Conservation (phyloP, 805 yeast species). For the Citeromyces matritensis region DNA sequence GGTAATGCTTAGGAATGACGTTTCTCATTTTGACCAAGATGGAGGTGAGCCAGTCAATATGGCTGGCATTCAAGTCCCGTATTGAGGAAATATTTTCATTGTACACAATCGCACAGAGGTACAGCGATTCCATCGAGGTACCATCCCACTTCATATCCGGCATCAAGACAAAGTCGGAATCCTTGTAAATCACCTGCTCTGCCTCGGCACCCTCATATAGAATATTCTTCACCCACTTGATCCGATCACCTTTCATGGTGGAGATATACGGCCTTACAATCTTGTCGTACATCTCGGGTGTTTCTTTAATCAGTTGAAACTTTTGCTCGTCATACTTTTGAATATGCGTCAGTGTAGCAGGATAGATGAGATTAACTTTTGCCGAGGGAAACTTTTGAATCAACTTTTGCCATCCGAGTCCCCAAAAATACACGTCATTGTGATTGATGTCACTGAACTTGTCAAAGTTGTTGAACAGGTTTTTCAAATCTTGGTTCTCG, state of each 20-base stretch:
- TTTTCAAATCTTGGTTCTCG: constrained; percentile 10
- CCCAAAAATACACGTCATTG: constrained; percentile 86
- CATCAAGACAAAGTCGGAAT: constrained; percentile 55
- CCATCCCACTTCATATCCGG: constrained; percentile 99
- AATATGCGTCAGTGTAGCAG: constrained; percentile 81
- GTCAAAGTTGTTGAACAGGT: constrained; percentile 7
- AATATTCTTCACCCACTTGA: constrained; percentile 86
- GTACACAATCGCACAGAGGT: constrained; percentile 63
- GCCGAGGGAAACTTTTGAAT: constrained; percentile 32
- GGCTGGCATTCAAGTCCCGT: constrained; percentile 52
- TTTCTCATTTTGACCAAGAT: constrained; percentile 28
- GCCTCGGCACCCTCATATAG: constrained; percentile 71
- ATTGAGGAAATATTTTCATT: constrained; percentile 56
- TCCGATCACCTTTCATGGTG: constrained; percentile 59
- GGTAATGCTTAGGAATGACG: constrained; percentile 32
- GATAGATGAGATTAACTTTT: constrained; percentile 68
- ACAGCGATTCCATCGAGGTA: constrained; percentile 48
- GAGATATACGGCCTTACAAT: constrained; percentile 65
- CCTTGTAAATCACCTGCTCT: constrained; percentile 61
- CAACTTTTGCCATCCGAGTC: constrained; percentile 33
- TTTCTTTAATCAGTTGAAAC: constrained; percentile 55
- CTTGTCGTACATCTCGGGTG: constrained; percentile 56
- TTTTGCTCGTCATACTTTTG: constrained; percentile 53
- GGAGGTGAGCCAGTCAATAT: constrained; percentile 39
- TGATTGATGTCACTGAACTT: constrained; percentile 27